These are phyloP conservation scores for Ogataea salicorniae DNA, from an alignment of 805 yeast genomes.

Conservation along the genomic window DNA sequence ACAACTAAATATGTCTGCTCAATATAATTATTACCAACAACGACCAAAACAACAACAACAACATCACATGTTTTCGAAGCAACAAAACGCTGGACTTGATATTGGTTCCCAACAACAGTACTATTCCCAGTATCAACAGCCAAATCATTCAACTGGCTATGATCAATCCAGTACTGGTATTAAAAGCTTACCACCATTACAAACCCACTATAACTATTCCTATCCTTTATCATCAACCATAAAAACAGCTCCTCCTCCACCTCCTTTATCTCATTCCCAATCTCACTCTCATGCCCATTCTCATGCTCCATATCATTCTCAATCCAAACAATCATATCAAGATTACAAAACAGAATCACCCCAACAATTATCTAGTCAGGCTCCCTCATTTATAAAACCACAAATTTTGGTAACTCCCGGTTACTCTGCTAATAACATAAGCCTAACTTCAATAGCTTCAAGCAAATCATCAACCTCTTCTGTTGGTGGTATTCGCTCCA, in stretches of 20 bases:
- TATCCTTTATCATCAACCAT: background rate
- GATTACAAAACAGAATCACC: background rate
- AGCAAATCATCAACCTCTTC: background rate
- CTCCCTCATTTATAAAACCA: background rate
- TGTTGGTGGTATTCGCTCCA: too few species aligned
- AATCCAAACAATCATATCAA: background rate
- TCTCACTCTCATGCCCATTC: background rate
- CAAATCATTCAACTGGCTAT: background rate
- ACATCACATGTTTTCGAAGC: too few species aligned
- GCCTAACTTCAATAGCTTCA: background rate
- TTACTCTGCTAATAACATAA: background rate
- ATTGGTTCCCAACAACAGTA: background rate
- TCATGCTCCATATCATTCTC: background rate
- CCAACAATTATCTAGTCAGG: background rate
- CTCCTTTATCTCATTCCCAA: background rate
- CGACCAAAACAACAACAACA: too few species aligned
- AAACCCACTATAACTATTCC: background rate
- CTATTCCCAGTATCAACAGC: slow-evolving; percentile 3
- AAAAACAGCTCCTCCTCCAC: background rate
- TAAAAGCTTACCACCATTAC: background rate
- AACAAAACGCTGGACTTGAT: too few species aligned
- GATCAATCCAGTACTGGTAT: background rate
- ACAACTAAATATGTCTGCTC: too few species aligned
- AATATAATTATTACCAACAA: too few species aligned
- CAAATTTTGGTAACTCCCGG: background rate